Evolutionary conservation across 2,329 filamentous ascomycete genomes (phyloP).

Genomic region (Clarireedia paspali): DNA sequence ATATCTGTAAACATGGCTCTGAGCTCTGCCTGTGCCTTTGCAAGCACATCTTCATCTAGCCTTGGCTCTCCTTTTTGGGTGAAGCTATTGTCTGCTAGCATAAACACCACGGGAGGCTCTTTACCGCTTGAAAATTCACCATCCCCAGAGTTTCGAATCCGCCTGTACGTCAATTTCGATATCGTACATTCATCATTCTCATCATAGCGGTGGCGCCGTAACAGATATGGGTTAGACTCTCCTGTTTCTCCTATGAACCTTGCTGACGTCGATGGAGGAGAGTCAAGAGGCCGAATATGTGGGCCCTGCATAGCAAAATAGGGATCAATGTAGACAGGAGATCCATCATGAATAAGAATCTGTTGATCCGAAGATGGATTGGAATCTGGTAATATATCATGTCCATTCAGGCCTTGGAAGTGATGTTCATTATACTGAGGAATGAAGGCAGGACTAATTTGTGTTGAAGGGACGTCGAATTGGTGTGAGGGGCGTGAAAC

Average conservation of each 20-base stretch:
- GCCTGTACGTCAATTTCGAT: constrained; percentile 27
- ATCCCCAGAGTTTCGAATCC: constrained; percentile 20
- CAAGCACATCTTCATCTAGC: constrained; percentile 23
- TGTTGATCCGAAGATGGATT: constrained; percentile 22
- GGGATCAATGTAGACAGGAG: constrained; percentile 24
- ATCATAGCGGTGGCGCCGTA: constrained; percentile 26
- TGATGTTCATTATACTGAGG: constrained; percentile 23
- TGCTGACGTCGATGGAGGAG: constrained; percentile 21
- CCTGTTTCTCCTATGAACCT: constrained; percentile 29
- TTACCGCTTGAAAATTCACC: constrained; percentile 19
- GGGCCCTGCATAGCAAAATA: constrained; percentile 22
- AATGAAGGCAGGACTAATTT: constrained; percentile 26
- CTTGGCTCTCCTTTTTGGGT: constrained; percentile 27
- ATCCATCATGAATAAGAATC: constrained; percentile 20
- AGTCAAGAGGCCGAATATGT: constrained; percentile 23
- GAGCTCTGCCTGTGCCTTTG: constrained; percentile 24
- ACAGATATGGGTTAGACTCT: constrained; percentile 28
- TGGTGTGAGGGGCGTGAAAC: constrained; percentile 12
- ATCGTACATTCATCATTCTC: constrained; percentile 28
- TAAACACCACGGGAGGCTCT: constrained; percentile 27
- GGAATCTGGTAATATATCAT: constrained; percentile 15
- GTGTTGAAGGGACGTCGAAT: constrained; percentile 18
- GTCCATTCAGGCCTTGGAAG: constrained; percentile 21
- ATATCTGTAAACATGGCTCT: constrained; percentile 24
- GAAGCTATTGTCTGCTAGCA: constrained; percentile 27